A percentile compares a stretch with the other conserved stretches of the same genome.
Conservation (phyloP, 805 yeast species). For the Blastobotrys americana region DNA sequence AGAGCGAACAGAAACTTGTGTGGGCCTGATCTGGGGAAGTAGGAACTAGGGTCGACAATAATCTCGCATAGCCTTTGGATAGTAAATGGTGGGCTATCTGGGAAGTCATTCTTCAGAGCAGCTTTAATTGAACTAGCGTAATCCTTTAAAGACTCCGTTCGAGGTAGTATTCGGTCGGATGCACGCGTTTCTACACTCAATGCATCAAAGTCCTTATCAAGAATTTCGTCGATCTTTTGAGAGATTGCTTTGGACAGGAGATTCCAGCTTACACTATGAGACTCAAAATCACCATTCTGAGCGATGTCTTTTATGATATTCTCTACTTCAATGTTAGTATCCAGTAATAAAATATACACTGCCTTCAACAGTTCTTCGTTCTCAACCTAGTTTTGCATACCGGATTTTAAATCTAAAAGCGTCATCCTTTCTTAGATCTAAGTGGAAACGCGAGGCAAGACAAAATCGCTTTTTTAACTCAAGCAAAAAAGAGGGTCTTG, state of each 20-base stretch:
- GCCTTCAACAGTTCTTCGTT: no score
- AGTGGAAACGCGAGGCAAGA: no score
- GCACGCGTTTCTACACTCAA: not conserved
- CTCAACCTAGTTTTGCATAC: no score
- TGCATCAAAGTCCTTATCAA: not conserved
- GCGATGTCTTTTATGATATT: not conserved
- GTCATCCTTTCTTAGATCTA: no score
- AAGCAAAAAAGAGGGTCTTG: no score
- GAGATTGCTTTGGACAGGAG: not conserved
- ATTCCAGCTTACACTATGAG: not conserved
- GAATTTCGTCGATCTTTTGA: not conserved
- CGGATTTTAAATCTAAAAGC: no score
- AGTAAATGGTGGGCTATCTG: constrained; percentile 33
- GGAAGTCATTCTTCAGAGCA: constrained; percentile 16
- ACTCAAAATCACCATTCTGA: not conserved
- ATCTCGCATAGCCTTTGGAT: constrained; percentile 34
- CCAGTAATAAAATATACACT: no score
- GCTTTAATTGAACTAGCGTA: constrained; percentile 7
- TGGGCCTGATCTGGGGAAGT: constrained; percentile 18
- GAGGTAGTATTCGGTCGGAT: not conserved
- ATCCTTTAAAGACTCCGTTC: constrained; percentile 9
- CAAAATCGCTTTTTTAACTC: no score
- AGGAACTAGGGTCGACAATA: constrained; percentile 22
- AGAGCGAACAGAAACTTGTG: constrained; percentile 27
- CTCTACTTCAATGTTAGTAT: no score